phyloP scores from a whole-genome alignment of 1,284 basidiomycete genomes.

The Meira nashicola region DNA sequence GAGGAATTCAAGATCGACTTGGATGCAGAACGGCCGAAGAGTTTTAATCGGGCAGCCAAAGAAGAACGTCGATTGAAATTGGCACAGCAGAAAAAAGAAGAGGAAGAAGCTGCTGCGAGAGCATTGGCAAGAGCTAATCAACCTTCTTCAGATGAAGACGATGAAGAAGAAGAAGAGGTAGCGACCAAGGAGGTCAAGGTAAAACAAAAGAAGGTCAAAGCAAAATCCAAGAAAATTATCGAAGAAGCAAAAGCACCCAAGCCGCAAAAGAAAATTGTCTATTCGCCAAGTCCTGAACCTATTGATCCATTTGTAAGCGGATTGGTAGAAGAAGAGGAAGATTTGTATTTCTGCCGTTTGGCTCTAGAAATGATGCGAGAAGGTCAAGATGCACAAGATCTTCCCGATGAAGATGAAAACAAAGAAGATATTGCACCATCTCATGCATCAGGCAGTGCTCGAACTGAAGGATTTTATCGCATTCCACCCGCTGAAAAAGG shows the following conservation, averaged over 20 bases:
- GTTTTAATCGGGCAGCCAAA: not conserved
- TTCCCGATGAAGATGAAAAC: constrained; percentile 20
- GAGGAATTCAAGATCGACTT: not conserved
- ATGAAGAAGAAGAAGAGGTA: constrained; percentile 2
- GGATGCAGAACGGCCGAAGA: constrained; percentile 1
- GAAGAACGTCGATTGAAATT: not conserved
- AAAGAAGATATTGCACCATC: constrained; percentile 21
- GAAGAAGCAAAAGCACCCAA: constrained; percentile 2
- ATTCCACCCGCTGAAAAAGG: constrained; percentile 88
- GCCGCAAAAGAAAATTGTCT: constrained; percentile 7
- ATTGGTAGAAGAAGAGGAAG: constrained; percentile 82
- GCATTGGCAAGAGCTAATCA: not conserved
- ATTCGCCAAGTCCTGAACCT: constrained; percentile 57
- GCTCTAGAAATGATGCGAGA: constrained; percentile 57
- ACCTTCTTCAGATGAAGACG: not conserved
- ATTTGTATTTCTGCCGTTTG: constrained; percentile 76
- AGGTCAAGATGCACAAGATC: constrained; percentile 27
- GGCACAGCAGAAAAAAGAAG: not conserved
- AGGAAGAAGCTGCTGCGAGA: not conserved
- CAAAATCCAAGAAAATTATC: constrained; percentile 7
- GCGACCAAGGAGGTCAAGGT: constrained; percentile 6
- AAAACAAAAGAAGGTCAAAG: constrained; percentile 9
- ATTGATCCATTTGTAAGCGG: constrained; percentile 61
- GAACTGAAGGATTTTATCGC: constrained; percentile 91
- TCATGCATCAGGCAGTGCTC: constrained; percentile 74